These are phyloP conservation scores for Linnemannia schmuckeri DNA, from an alignment of 192 early-diverging fungal species.

Conservation along the genomic window DNA sequence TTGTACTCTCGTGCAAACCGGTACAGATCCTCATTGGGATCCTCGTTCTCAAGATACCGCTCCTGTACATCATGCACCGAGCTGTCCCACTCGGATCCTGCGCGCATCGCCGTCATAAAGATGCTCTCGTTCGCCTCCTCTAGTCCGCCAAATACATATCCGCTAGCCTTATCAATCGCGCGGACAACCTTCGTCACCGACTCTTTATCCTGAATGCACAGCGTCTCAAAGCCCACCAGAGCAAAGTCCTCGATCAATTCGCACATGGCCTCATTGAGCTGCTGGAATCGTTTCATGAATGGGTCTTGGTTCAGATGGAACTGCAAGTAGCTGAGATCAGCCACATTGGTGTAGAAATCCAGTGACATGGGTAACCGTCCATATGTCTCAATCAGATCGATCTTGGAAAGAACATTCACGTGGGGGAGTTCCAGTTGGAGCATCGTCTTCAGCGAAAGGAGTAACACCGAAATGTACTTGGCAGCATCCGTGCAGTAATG, in stretches of 20 bases:
- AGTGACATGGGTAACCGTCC: conserved; percentile 86
- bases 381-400: conserved; percentile 90
- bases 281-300: conserved; percentile 73
- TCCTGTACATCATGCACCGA: conserved; percentile 49
- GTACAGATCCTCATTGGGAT: conserved; percentile 37
- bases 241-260: conserved; percentile 93
- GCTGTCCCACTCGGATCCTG: conserved; percentile 52
- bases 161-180: conserved; percentile 92
- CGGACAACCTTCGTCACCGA: conserved; percentile 82
- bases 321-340: conserved; percentile 88
- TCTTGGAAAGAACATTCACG: conserved; percentile 96
- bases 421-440: conserved; percentile 94
- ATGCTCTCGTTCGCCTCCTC: conserved; percentile 83
- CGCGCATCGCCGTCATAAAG: conserved; percentile 70
- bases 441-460: conserved; percentile 94
- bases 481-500: conserved; percentile 93
- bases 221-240: conserved; percentile 92
- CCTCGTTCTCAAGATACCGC: conserved; percentile 35
- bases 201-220: conserved; percentile 88
- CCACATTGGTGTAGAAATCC: conserved; percentile 96
- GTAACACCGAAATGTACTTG: conserved; percentile 92
- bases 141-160: conserved; percentile 89
- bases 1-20: conserved; percentile 51
- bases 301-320: conserved; percentile 80
- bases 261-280: conserved; percentile 87